phyloP scores from a whole-genome alignment of 352 stramenopile genomes.

The Achlya hypogyna region DNA sequence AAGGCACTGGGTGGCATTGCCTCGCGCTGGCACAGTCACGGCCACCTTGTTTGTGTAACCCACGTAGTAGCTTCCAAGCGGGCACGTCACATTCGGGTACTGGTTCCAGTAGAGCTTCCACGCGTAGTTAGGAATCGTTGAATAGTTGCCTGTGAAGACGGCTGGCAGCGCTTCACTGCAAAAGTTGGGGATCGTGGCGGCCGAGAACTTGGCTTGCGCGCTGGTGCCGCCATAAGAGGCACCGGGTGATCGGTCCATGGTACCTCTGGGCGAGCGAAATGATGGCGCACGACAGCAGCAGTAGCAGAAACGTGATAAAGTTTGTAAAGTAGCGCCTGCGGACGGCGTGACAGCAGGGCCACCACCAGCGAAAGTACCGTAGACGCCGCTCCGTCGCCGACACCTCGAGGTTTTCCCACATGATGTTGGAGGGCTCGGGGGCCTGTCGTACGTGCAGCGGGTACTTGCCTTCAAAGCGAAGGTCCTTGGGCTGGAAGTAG shows the following conservation, averaged over 20 bases:
- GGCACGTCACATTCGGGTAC: not conserved
- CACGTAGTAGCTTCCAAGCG: not conserved
- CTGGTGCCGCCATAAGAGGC: not conserved
- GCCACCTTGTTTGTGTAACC: not conserved
- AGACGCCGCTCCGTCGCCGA: conserved; percentile 46
- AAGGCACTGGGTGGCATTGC: conserved; percentile 27
- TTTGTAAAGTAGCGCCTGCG: conserved; percentile 48
- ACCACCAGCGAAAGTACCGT: conserved; percentile 18
- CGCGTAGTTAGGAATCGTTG: not conserved
- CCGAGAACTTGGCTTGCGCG: conserved; percentile 7
- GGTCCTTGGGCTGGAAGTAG: conserved; percentile 41
- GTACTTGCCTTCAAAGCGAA: conserved; percentile 57
- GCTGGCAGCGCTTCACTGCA: conserved; percentile 13
- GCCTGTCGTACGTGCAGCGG: conserved; percentile 40
- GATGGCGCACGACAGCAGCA: conserved; percentile 65
- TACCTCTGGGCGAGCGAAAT: conserved; percentile 65
- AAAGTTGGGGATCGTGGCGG: conserved; percentile 10
- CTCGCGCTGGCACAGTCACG: not conserved
- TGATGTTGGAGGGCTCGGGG: conserved; percentile 76
- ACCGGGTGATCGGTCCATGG: not conserved
- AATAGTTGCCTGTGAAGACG: conserved; percentile 7
- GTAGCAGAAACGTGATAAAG: conserved; percentile 59
- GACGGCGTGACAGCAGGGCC: not conserved
- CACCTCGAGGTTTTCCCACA: conserved; percentile 82
- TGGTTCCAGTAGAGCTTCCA: conserved; percentile 6